Evolutionary conservation across 768 basidiomycete genomes (phyloP).

Genomic region (Chiua virens): DNA sequence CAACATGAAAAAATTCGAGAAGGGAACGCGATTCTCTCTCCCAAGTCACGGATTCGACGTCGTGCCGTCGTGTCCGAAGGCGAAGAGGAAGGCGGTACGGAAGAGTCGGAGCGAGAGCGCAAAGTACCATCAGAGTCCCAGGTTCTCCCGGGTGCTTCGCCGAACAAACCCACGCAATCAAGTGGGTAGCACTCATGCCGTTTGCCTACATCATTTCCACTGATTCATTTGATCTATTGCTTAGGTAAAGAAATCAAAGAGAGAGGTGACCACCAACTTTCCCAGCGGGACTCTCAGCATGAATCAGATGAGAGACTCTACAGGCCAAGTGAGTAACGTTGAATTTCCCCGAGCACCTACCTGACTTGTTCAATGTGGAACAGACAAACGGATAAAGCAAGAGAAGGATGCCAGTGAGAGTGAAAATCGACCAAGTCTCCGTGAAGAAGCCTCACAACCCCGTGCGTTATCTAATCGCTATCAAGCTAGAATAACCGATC

Average conservation of each 20-base stretch:
- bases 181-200: background rate
- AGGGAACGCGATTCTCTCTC: background rate
- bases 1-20: slow-evolving; percentile 6
- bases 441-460: background rate
- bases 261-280: background rate
- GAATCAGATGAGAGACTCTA: background rate
- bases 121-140: background rate
- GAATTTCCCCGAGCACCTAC: background rate
- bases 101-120: slow-evolving; percentile 3
- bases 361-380: background rate
- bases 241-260: slow-evolving; percentile 7
- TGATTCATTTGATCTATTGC: background rate
- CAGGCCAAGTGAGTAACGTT: slow-evolving; percentile 4
- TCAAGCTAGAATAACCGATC: background rate
- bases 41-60: slow-evolving; percentile 2
- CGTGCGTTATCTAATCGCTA: slow-evolving; percentile 6
- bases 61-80: slow-evolving; percentile 6
- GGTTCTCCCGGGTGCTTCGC: background rate
- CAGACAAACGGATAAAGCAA: slow-evolving; percentile 18
- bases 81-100: slow-evolving; percentile 3
- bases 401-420: slow-evolving; percentile 8
- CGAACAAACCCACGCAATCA: background rate
- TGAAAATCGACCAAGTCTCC: background rate
- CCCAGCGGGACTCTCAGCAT: background rate
- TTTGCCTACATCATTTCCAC: background rate